These are phyloP conservation scores for Penicillium fuscoglaucum DNA, from an alignment of 2,329 filamentous ascomycete species.

Conservation along the genomic window DNA sequence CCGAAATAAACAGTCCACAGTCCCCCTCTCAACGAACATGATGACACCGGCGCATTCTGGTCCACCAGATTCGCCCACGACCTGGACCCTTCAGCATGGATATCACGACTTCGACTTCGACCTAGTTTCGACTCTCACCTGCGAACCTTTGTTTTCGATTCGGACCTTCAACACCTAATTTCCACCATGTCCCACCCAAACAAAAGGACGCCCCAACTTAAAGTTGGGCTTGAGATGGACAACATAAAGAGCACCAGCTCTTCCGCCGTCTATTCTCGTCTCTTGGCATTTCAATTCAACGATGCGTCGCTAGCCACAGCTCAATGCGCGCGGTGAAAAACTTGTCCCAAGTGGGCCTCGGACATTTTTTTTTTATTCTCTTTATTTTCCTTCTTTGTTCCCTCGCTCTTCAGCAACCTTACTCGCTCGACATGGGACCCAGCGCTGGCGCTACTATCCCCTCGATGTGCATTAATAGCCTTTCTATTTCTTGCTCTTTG, in stretches of 20 bases:
- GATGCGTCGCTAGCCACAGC: not conserved
- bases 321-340: not conserved
- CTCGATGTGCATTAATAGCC: slow-evolving; percentile 21
- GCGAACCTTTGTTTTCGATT: slow-evolving; percentile 27
- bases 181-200: not conserved
- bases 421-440: slow-evolving; percentile 10
- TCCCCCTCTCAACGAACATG: slow-evolving; percentile 32
- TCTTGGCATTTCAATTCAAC: slow-evolving; percentile 1
- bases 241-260: slow-evolving; percentile 2
- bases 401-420: slow-evolving; percentile 11
- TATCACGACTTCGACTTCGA: slow-evolving; percentile 35
- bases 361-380: not conserved
- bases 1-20: slow-evolving; percentile 36
- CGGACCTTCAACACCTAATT: slow-evolving; percentile 19
- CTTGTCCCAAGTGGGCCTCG: slow-evolving; percentile 1
- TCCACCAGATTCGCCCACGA: slow-evolving; percentile 25
- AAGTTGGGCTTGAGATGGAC: not conserved
- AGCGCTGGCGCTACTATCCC: slow-evolving; percentile 22
- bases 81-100: slow-evolving; percentile 31
- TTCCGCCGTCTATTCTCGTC: not conserved
- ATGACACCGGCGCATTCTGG: slow-evolving; percentile 32
- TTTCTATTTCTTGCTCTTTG: slow-evolving; percentile 13
- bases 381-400: not conserved
- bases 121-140: slow-evolving; percentile 24
- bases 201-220: slow-evolving; percentile 1